A percentile compares a stretch with the other conserved stretches of the same genome.
Conservation (phyloP, 2,329 filamentous ascomycete genomes). For the Talaromyces sp. region DNA sequence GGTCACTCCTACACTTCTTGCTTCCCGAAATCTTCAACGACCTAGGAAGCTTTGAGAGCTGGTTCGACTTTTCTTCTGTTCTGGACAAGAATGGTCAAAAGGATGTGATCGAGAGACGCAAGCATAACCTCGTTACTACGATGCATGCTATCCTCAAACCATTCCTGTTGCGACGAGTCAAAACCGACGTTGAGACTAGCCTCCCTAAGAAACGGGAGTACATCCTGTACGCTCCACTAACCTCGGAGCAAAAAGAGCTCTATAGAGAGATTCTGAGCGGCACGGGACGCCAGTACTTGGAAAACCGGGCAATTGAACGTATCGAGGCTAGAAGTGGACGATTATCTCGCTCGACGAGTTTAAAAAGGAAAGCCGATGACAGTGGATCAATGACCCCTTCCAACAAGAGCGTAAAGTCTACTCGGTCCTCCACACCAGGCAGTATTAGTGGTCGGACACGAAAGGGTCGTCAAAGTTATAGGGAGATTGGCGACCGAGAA, state of each 20-base stretch:
- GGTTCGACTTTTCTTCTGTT: slow-evolving; percentile 95
- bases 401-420: slow-evolving; percentile 71
- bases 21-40: slow-evolving; percentile 90
- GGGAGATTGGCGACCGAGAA: slow-evolving; percentile 71
- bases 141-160: slow-evolving; percentile 92
- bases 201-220: slow-evolving; percentile 98
- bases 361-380: slow-evolving; percentile 53
- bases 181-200: slow-evolving; percentile 84
- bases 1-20: slow-evolving; percentile 91
- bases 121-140: slow-evolving; percentile 73
- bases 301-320: slow-evolving; percentile 47
- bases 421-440: slow-evolving; percentile 67
- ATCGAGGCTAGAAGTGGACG: slow-evolving; percentile 35
- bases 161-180: slow-evolving; percentile 78
- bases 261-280: slow-evolving; percentile 83
- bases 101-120: slow-evolving; percentile 71
- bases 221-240: slow-evolving; percentile 88
- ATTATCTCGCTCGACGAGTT: slow-evolving; percentile 39
- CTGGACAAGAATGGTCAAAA: slow-evolving; percentile 75
- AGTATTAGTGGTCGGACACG: slow-evolving; percentile 48
- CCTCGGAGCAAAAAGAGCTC: slow-evolving; percentile 80
- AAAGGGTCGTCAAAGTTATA: slow-evolving; percentile 53
- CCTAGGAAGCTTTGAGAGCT: slow-evolving; percentile 85
- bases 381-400: slow-evolving; percentile 43
- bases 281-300: slow-evolving; percentile 52